Conservation (phyloP, 2,329 filamentous ascomycete genomes). For the Fusarium haematococcum region DNA sequence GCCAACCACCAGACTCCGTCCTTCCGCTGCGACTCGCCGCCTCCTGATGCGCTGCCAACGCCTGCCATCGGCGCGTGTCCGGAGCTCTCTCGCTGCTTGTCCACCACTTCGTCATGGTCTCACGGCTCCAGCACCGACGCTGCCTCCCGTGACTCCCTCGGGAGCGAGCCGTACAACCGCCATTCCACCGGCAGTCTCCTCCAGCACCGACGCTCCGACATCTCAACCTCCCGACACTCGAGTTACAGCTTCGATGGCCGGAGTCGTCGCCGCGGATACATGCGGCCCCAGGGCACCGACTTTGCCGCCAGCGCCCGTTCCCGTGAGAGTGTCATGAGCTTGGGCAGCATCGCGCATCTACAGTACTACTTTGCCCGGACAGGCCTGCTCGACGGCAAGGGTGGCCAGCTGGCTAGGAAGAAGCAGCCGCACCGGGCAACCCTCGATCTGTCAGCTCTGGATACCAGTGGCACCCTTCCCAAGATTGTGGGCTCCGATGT, state of each 20-base stretch:
- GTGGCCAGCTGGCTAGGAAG: constrained; percentile 83
- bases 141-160: constrained; percentile 65
- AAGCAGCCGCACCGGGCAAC: constrained; percentile 70
- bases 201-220: constrained; percentile 58
- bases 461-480: constrained; percentile 48
- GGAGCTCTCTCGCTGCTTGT: constrained; percentile 73
- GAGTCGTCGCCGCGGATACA: constrained; percentile 79
- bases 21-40: constrained; percentile 70
- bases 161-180: constrained; percentile 67
- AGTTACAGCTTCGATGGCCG: constrained; percentile 57
- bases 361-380: constrained; percentile 99
- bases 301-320: constrained; percentile 92
- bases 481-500: constrained; percentile 60
- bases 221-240: constrained; percentile 58
- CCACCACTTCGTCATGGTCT: constrained; percentile 70
- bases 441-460: constrained; percentile 68
- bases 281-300: constrained; percentile 86
- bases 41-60: constrained; percentile 72
- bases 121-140: constrained; percentile 65
- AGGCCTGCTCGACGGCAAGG: constrained; percentile 92
- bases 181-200: constrained; percentile 73
- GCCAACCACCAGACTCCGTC: constrained; percentile 48
- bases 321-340: constrained; percentile 93
- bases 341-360: constrained; percentile 96
- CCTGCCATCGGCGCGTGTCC: constrained; percentile 70